phyloP scores from a whole-genome alignment of 331 rosid genomes.

The Quercus lobata region DNA sequence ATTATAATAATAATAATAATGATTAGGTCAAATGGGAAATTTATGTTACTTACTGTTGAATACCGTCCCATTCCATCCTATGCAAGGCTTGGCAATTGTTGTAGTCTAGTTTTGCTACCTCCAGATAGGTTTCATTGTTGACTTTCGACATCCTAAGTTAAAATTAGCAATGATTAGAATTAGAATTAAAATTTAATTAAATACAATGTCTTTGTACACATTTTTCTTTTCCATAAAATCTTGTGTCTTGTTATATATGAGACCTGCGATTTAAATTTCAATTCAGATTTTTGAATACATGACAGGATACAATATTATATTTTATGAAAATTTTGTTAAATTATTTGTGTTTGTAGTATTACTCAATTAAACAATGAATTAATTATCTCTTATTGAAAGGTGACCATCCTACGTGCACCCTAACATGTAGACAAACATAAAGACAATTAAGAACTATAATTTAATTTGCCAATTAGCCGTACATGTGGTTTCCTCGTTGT shows the following conservation, averaged over 20 bases:
- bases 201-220: too few species aligned
- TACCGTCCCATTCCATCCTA: slow-evolving; percentile 56
- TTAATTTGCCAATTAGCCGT: neutral
- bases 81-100: slow-evolving; percentile 77
- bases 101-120: slow-evolving; percentile 84
- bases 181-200: too few species aligned
- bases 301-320: too few species aligned
- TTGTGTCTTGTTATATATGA: too few species aligned
- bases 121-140: slow-evolving; percentile 64
- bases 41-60: slow-evolving; percentile 47
- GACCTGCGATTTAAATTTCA: too few species aligned
- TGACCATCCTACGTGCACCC: neutral
- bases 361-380: too few species aligned
- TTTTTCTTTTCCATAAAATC: too few species aligned
- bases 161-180: neutral
- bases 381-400: neutral
- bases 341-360: too few species aligned
- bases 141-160: slow-evolving; percentile 64
- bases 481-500: neutral
- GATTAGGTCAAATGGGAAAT: neutral
- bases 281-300: too few species aligned
- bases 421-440: neutral
- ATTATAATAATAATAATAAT: neutral
- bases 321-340: too few species aligned
- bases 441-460: neutral